Evolutionary conservation across 176 grass and related monocot species (phyloP).

Genomic region (Oryza punctata): DNA sequence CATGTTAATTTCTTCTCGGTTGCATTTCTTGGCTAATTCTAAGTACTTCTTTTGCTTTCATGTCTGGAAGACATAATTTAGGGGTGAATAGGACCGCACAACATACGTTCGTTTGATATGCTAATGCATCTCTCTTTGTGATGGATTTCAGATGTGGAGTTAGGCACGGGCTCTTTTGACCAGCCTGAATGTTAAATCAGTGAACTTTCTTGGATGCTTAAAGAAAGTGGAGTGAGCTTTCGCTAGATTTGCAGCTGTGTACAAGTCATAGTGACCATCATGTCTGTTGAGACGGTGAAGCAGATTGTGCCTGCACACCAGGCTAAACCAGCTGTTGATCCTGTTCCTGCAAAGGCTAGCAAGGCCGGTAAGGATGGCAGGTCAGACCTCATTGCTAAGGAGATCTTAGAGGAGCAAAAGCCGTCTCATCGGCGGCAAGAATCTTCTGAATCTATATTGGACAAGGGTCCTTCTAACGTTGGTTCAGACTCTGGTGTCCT

Average conservation of each 20-base stretch:
- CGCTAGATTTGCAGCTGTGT: not conserved
- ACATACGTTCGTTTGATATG: not conserved
- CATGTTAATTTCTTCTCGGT: not conserved
- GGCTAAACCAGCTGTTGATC: constrained; percentile 16
- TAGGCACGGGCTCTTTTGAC: not conserved
- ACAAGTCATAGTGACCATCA: not conserved
- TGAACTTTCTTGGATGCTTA: not conserved
- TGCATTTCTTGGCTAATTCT: not conserved
- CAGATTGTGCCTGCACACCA: constrained; percentile 26
- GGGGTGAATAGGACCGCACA: not conserved
- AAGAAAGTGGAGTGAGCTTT: not conserved
- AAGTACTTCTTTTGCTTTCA: not conserved
- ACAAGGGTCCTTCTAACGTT: constrained; percentile 53
- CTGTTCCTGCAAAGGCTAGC: constrained; percentile 14
- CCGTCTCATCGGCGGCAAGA: constrained; percentile 39
- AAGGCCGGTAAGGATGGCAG: not conserved
- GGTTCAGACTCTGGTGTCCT: constrained; percentile 35
- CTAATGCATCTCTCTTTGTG: constrained; percentile 19
- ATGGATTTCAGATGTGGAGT: constrained; percentile 11
- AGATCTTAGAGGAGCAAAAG: constrained; percentile 36
- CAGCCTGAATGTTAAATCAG: not conserved
- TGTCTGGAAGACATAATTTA: not conserved
- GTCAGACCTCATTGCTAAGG: constrained; percentile 3
- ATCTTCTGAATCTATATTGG: constrained; percentile 43
- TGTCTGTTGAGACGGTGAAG: constrained; percentile 34